These are phyloP conservation scores for Ligustrum vulgare DNA, from an alignment of 257 asterid genomes.

Conservation along the genomic window DNA sequence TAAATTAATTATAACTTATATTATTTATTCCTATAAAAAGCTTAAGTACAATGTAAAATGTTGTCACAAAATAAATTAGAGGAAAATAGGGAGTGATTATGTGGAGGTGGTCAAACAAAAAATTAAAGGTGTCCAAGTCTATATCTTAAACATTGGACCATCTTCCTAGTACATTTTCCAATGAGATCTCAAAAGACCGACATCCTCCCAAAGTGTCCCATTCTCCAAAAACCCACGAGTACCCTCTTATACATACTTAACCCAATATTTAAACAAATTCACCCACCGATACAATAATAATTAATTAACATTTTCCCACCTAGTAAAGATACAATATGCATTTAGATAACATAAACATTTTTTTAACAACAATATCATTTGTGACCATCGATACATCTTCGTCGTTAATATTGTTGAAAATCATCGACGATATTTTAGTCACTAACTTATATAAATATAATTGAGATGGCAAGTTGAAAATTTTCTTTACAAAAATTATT, in stretches of 20 bases:
- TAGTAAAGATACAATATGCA: slow-evolving; percentile 29
- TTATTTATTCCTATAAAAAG: no score
- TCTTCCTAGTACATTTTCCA: slow-evolving; percentile 52
- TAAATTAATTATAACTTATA: no score
- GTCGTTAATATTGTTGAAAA: no score
- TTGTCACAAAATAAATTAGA: neutral
- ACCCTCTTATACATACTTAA: slow-evolving; percentile 38
- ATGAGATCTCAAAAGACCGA: slow-evolving; percentile 77
- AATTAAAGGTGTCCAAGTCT: slow-evolving; percentile 38
- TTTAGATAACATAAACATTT: slow-evolving; percentile 20
- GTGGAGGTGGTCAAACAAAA: slow-evolving; percentile 23
- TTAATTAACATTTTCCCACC: slow-evolving; percentile 35
- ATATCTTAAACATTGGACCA: slow-evolving; percentile 59
- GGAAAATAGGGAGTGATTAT: slow-evolving; percentile 20
- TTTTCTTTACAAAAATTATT: no score
- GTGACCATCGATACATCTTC: no score
- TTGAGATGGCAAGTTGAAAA: no score
- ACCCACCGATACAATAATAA: slow-evolving; percentile 26
- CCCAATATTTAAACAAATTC: slow-evolving; percentile 20
- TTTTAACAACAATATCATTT: neutral
- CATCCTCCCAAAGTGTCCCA: slow-evolving; percentile 73
- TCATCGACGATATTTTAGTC: no score
- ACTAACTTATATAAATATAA: no score
- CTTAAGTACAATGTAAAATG: neutral
- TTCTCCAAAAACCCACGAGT: slow-evolving; percentile 81